Percentiles rank a stretch among this genome's conserved stretches.
Evolutionary conservation across 1,139 yeast species (phyloP).

Genomic region (Geotrichum histeridarum): DNA sequence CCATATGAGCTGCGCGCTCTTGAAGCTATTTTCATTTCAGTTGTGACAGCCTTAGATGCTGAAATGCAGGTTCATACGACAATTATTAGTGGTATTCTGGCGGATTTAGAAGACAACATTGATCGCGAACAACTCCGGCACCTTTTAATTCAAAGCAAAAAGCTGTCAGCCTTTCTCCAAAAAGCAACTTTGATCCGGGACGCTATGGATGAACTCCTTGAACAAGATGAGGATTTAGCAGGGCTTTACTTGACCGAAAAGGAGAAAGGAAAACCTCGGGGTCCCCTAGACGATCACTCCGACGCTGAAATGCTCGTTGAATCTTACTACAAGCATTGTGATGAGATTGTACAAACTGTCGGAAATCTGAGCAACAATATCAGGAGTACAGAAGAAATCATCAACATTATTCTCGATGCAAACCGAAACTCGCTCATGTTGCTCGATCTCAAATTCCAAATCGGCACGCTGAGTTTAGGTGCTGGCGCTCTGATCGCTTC

Average conservation of each 20-base stretch:
- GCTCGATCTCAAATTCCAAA: constrained; percentile 78
- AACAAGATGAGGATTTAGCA: constrained; percentile 86
- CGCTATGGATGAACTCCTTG: constrained; percentile 80
- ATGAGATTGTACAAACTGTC: constrained; percentile 91
- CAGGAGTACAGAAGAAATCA: constrained; percentile 91
- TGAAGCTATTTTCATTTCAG: constrained; percentile 81
- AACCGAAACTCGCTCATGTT: constrained; percentile 93
- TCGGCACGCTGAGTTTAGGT: constrained; percentile 82
- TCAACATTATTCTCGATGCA: constrained; percentile 89
- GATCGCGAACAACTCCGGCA: constrained; percentile 78
- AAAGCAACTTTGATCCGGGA: constrained; percentile 78
- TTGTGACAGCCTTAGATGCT: constrained; percentile 74
- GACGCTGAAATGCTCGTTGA: constrained; percentile 85
- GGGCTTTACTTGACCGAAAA: constrained; percentile 70
- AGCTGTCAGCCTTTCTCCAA: constrained; percentile 73
- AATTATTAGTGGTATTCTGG: constrained; percentile 69
- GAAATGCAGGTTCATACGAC: constrained; percentile 74
- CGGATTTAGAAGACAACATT: constrained; percentile 79
- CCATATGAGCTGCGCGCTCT: constrained; percentile 83
- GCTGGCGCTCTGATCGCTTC: constrained; percentile 83
- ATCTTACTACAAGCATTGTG: constrained; percentile 90
- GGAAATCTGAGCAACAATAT: constrained; percentile 81
- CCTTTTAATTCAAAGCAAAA: constrained; percentile 73
- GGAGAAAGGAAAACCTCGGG: constrained; percentile 33
- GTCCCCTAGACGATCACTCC: constrained; percentile 45